Evolutionary conservation across 352 stramenopile species (phyloP).

Genomic region (Globisporangium canariense): DNA sequence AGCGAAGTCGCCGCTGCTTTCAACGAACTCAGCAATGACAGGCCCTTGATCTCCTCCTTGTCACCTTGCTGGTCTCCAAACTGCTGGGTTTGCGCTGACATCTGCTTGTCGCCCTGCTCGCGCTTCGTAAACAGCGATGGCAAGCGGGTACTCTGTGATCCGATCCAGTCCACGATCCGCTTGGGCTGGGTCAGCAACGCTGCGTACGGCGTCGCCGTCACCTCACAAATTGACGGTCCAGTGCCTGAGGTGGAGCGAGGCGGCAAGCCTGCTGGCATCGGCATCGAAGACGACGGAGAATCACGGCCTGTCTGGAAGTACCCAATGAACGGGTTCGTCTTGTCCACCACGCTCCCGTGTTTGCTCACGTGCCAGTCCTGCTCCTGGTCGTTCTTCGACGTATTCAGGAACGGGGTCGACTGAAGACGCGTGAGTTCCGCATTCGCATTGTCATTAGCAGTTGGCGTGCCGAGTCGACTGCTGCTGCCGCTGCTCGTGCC

Average conservation of each 20-base stretch:
- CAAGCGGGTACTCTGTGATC: slow-evolving; percentile 29
- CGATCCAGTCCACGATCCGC: slow-evolving; percentile 45
- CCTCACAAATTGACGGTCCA: background rate
- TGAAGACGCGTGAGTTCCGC: background rate
- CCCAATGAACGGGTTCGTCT: slow-evolving; percentile 85
- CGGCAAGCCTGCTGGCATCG: slow-evolving; percentile 1
- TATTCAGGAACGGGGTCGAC: slow-evolving; percentile 12
- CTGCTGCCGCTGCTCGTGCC: background rate
- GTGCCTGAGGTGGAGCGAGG: slow-evolving; percentile 12
- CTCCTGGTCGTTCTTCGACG: slow-evolving; percentile 15
- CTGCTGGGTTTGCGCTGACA: slow-evolving; percentile 1
- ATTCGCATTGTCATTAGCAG: background rate
- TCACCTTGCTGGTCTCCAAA: background rate
- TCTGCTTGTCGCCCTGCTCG: slow-evolving; percentile 13
- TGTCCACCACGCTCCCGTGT: slow-evolving; percentile 61
- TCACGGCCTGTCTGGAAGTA: slow-evolving; percentile 67
- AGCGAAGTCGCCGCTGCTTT: slow-evolving; percentile 9
- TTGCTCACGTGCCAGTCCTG: slow-evolving; percentile 35
- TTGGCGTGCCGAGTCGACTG: slow-evolving; percentile 4
- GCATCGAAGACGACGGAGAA: background rate
- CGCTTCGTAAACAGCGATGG: slow-evolving; percentile 34
- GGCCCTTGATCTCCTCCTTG: slow-evolving; percentile 1
- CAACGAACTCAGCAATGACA: slow-evolving; percentile 4
- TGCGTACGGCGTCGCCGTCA: slow-evolving; percentile 18
- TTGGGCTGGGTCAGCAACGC: slow-evolving; percentile 45